phyloP scores from a whole-genome alignment of 371 early-diverging fungal species.

The Mortierella polycephala region DNA sequence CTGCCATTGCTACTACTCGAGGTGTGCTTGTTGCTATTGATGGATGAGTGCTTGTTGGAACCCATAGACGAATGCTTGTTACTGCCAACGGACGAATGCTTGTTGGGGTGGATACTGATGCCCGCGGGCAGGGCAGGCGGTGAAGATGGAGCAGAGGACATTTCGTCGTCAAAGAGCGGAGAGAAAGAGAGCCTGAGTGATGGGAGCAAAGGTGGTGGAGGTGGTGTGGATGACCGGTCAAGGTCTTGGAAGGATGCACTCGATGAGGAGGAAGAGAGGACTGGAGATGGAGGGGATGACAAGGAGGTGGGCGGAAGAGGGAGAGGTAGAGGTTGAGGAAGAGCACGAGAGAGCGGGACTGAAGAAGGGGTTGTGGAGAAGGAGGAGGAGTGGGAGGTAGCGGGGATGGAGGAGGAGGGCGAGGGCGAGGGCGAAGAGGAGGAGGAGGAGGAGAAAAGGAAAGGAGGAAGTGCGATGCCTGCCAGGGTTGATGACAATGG shows the following conservation, averaged over 20 bases:
- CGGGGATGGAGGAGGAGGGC: slow-evolving; percentile 1
- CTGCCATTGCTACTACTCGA: slow-evolving; percentile 36
- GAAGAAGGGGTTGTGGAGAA: slow-evolving; percentile 19
- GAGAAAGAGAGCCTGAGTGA: slow-evolving; percentile 37
- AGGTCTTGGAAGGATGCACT: slow-evolving; percentile 35
- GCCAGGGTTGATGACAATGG: slow-evolving; percentile 27
- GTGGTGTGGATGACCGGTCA: slow-evolving; percentile 39
- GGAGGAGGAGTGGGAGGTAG: slow-evolving; percentile 16
- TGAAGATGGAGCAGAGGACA: slow-evolving; percentile 8
- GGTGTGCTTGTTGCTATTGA: slow-evolving; percentile 21
- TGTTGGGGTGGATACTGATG: slow-evolving; percentile 6
- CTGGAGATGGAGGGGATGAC: too few species aligned
- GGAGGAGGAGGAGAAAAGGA: slow-evolving; percentile 14
- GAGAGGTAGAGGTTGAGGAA: slow-evolving; percentile 3
- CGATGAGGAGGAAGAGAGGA: slow-evolving; percentile 19
- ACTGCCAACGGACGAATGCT: slow-evolving; percentile 25
- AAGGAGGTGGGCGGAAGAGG: too few species aligned
- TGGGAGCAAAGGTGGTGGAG: slow-evolving; percentile 29
- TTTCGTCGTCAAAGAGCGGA: slow-evolving; percentile 29
- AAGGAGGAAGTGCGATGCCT: slow-evolving; percentile 25
- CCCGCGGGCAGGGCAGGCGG: slow-evolving; percentile 1
- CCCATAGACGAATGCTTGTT: slow-evolving; percentile 30
- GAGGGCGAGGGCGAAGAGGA: slow-evolving; percentile 17
- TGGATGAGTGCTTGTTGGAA: slow-evolving; percentile 32
- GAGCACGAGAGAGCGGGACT: slow-evolving; percentile 11